Evolutionary conservation across 139 green algal species (phyloP).

Genomic region (Haematococcus sp.): DNA sequence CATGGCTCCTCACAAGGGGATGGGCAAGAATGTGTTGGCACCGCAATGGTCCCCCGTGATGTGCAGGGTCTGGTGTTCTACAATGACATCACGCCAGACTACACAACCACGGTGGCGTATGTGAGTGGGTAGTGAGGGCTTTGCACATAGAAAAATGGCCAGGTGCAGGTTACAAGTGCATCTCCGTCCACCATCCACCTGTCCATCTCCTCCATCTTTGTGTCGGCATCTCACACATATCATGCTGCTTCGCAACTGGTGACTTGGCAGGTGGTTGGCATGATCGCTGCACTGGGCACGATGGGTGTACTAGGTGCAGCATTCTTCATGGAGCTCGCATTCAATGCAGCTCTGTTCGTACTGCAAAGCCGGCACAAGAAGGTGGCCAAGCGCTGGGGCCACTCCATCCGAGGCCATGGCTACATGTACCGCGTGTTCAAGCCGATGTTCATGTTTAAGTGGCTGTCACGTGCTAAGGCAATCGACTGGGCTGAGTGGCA

Average conservation of each 20-base stretch:
- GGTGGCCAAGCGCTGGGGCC: constrained; percentile 24
- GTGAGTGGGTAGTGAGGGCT: no score
- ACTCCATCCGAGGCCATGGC: constrained; percentile 14
- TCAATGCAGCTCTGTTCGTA: constrained; percentile 5
- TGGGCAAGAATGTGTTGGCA: constrained; percentile 1
- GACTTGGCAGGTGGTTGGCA: no score
- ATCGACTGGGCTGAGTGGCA: constrained; percentile 32
- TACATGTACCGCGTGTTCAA: constrained; percentile 36
- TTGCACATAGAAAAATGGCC: no score
- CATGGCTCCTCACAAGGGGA: neutral
- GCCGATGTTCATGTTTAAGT: constrained; percentile 31
- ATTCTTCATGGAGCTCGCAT: constrained; percentile 19
- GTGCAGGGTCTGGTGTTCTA: no score
- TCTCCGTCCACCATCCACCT: no score
- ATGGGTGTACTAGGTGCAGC: neutral
- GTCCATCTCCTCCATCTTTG: no score
- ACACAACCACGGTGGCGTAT: no score
- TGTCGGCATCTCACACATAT: no score
- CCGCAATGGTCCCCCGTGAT: no score
- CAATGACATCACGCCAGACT: no score
- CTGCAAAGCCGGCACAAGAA: constrained; percentile 5
- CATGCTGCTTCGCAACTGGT: no score
- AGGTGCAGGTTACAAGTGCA: no score
- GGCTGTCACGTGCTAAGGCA: constrained; percentile 9
- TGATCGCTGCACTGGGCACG: constrained; percentile 8